phyloP scores from a whole-genome alignment of 306 rosid species.

The Macrotyloma uniflorum region DNA sequence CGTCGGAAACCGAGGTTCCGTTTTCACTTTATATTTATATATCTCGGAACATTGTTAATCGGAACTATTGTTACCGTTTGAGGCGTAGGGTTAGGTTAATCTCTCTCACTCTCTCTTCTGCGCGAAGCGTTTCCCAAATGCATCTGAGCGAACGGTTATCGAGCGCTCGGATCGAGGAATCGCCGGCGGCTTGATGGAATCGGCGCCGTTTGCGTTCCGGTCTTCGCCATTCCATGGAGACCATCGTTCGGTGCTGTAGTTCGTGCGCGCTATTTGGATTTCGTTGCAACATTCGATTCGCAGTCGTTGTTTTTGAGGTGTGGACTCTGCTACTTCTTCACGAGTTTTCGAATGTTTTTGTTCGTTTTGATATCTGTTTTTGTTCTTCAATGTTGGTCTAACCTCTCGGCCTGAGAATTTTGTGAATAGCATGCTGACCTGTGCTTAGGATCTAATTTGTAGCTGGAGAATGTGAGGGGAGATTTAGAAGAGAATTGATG shows the following conservation, averaged over 20 bases:
- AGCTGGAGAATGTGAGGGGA: constrained; percentile 34
- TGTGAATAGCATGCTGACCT: constrained; percentile 7
- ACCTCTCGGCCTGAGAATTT: constrained; percentile 42
- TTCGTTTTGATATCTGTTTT: not conserved
- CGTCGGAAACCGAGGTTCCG: constrained; percentile 26
- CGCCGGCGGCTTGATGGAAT: constrained; percentile 76
- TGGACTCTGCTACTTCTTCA: constrained; percentile 44
- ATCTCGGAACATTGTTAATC: constrained; percentile 40
- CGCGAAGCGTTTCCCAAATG: constrained; percentile 47
- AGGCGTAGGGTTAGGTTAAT: not conserved
- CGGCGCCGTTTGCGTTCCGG: constrained; percentile 34
- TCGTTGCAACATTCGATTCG: constrained; percentile 53
- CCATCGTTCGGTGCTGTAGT: constrained; percentile 55
- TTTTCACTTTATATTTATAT: not conserved
- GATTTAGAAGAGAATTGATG: not conserved
- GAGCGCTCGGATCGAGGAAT: constrained; percentile 55
- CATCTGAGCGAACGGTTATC: constrained; percentile 43
- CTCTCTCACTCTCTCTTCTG: not conserved
- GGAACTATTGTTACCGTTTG: not conserved
- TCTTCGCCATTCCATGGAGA: constrained; percentile 68
- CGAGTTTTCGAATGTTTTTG: not conserved
- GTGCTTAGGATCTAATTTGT: constrained; percentile 27
- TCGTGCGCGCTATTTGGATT: constrained; percentile 54
- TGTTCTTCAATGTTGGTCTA: constrained; percentile 3
- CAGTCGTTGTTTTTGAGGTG: constrained; percentile 68